Evolutionary conservation across 2,329 filamentous ascomycete genomes (phyloP).

Genomic region (Uncinocarpus reesii): DNA sequence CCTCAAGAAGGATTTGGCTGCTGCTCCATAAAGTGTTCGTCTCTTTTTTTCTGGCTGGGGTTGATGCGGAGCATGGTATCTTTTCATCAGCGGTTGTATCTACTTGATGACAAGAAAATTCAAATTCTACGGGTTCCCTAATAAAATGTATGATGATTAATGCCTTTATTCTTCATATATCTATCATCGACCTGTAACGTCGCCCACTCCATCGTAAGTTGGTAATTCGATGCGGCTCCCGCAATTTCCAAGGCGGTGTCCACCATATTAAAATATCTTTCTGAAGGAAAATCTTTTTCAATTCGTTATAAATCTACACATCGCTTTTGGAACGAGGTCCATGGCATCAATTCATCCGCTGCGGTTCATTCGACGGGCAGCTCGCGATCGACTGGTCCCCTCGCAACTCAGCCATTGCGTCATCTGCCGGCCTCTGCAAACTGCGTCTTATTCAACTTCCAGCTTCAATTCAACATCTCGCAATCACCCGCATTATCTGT

Average conservation of each 20-base stretch:
- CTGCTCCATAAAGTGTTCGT: conserved; percentile 21
- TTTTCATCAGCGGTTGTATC: conserved; percentile 13
- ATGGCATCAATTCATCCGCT: not conserved
- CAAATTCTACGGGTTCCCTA: conserved; percentile 9
- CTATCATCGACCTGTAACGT: too few relatives aligned
- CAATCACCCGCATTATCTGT: not conserved
- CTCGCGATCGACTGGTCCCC: not conserved
- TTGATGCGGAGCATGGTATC: conserved; percentile 14
- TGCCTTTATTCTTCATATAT: not conserved
- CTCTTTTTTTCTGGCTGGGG: conserved; percentile 6
- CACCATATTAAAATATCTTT: too few relatives aligned
- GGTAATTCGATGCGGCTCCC: too few relatives aligned
- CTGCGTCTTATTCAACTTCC: not conserved
- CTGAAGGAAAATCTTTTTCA: not conserved
- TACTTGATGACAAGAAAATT: conserved; percentile 11
- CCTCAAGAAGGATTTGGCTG: conserved; percentile 91
- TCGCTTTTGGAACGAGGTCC: not conserved
- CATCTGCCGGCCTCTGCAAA: not conserved
- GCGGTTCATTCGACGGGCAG: not conserved
- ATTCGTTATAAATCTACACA: not conserved
- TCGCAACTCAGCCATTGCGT: conserved; percentile 5
- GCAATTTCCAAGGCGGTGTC: too few relatives aligned
- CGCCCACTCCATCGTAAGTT: too few relatives aligned
- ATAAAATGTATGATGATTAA: conserved; percentile 11
- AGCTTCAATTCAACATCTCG: not conserved